phyloP scores from a whole-genome alignment of 2,329 filamentous ascomycete genomes.

The Xylariaceae sp. region DNA sequence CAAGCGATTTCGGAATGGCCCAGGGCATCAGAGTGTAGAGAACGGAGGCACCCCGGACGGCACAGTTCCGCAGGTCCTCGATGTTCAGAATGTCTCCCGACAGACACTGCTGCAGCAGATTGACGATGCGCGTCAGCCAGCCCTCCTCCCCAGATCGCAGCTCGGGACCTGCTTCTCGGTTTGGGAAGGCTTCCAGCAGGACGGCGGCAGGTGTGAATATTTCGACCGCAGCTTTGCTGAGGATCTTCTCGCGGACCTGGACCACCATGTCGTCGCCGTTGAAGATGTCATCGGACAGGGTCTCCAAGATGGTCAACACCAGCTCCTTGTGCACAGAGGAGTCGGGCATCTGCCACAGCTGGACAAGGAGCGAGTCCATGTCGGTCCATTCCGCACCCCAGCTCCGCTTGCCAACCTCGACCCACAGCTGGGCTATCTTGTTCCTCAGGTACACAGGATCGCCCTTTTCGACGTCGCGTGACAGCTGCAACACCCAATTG shows the following conservation, averaged over 20 bases:
- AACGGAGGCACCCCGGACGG: constrained; percentile 70
- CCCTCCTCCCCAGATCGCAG: constrained; percentile 77
- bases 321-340: constrained; percentile 69
- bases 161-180: constrained; percentile 60
- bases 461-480: constrained; percentile 60
- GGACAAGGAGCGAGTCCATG: constrained; percentile 80
- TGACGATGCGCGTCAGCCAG: constrained; percentile 75
- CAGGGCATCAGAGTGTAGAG: constrained; percentile 77
- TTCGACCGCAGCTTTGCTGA: constrained; percentile 88
- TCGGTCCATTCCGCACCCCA: constrained; percentile 93
- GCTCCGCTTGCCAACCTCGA: constrained; percentile 84
- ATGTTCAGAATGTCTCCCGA: constrained; percentile 59
- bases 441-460: constrained; percentile 84
- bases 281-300: constrained; percentile 90
- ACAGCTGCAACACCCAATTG: constrained; percentile 72
- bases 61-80: constrained; percentile 62
- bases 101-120: constrained; percentile 69
- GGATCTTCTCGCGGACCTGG: constrained; percentile 71
- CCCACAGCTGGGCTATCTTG: constrained; percentile 92
- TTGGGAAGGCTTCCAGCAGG: constrained; percentile 69
- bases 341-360: constrained; percentile 70
- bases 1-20: constrained; percentile 79
- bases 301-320: constrained; percentile 83
- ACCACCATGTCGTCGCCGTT: constrained; percentile 84
- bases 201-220: constrained; percentile 80